These are phyloP conservation scores for Dictyostelium discoideum DNA, from an alignment of 78 protist species.

Conservation along the genomic window dicty_2.7 NC_007091.3:723001-723500, in stretches of 20 bases:
- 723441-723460: constrained; percentile 35
- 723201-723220: constrained; percentile 50
- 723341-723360: background rate
- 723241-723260: constrained; percentile 43
- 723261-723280: constrained; percentile 37
- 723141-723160: constrained; percentile 36
- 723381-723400: background rate
- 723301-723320: background rate
- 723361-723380: background rate
- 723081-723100: constrained; percentile 76
- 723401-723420: constrained; percentile 21
- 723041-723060: constrained; percentile 7
- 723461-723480: constrained; percentile 20
- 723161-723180: constrained; percentile 69
- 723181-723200: constrained; percentile 72
- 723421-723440: background rate
- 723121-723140: background rate
- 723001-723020: background rate
- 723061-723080: constrained; percentile 64
- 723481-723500: constrained; percentile 48
- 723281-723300: background rate
- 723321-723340: background rate
- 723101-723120: constrained; percentile 55
- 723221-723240: constrained; percentile 55
- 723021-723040: background rate